Evolutionary conservation across 1,284 basidiomycete species (phyloP).

Genomic region (Moniliella sp.): DNA sequence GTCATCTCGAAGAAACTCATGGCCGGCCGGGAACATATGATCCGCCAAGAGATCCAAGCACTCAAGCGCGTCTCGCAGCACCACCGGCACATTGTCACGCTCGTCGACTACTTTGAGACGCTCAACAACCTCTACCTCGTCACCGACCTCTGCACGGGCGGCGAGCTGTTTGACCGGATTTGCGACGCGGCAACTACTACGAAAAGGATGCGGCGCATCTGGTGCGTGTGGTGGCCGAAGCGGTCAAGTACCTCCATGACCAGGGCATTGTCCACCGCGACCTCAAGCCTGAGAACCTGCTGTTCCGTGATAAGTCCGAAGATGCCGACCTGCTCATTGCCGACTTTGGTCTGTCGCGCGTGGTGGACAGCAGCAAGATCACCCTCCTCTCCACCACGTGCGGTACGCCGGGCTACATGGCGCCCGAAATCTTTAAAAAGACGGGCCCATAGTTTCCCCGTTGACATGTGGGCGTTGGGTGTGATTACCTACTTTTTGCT

Average conservation of each 20-base stretch:
- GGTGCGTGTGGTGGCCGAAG: too few species aligned
- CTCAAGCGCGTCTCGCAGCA: too few species aligned
- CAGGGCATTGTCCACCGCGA: constrained; percentile 29
- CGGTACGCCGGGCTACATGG: constrained; percentile 84
- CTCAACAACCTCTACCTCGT: constrained; percentile 27
- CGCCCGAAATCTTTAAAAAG: constrained; percentile 91
- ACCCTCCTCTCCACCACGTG: constrained; percentile 78
- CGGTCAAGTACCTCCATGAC: constrained; percentile 25
- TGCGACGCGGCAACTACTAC: too few species aligned
- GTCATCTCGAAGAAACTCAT: constrained; percentile 30
- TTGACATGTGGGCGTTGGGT: constrained; percentile 49
- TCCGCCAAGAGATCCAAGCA: too few species aligned
- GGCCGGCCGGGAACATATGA: constrained; percentile 21
- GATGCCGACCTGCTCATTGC: constrained; percentile 89
- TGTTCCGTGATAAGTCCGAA: constrained; percentile 73
- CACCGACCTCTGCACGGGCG: constrained; percentile 25
- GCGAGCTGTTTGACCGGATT: constrained; percentile 27
- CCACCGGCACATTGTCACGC: constrained; percentile 25
- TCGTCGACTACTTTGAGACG: constrained; percentile 29
- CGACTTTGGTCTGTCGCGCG: constrained; percentile 68
- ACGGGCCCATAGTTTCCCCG: constrained; percentile 72
- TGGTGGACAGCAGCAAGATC: constrained; percentile 75
- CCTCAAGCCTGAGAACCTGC: constrained; percentile 33
- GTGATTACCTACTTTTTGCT: constrained; percentile 32
- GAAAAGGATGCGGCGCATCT: constrained; percentile 21